These are phyloP conservation scores for Chloris gayana DNA, from an alignment of 176 grass and related monocot species.

Conservation along the genomic window DNA sequence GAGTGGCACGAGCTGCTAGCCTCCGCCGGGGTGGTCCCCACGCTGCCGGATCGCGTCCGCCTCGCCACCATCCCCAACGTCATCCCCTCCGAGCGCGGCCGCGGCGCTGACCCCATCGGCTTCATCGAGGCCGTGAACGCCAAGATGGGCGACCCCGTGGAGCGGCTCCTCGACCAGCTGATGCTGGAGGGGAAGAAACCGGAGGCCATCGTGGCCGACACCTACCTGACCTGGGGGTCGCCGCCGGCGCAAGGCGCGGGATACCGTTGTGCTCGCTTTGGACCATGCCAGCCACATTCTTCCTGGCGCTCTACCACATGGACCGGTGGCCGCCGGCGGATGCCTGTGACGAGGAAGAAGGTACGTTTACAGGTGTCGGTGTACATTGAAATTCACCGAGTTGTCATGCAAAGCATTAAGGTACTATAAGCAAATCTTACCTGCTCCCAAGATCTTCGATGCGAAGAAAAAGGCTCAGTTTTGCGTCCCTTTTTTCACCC, in stretches of 20 bases:
- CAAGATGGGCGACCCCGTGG: slow-evolving; percentile 56
- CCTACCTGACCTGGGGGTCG: slow-evolving; percentile 54
- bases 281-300: slow-evolving; percentile 56
- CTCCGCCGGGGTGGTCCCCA: not conserved
- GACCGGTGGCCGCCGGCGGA: slow-evolving; percentile 40
- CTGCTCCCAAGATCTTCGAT: slow-evolving; percentile 4
- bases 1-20: slow-evolving; percentile 65
- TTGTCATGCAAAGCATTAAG: not conserved
- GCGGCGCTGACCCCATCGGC: slow-evolving; percentile 34
- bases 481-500: not conserved
- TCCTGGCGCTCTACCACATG: slow-evolving; percentile 47
- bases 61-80: slow-evolving; percentile 61
- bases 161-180: slow-evolving; percentile 49
- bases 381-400: not conserved
- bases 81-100: slow-evolving; percentile 60
- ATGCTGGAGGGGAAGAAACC: slow-evolving; percentile 26
- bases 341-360: slow-evolving; percentile 19
- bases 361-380: slow-evolving; percentile 6
- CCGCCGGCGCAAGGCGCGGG: slow-evolving; percentile 39
- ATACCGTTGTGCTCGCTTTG: slow-evolving; percentile 67
- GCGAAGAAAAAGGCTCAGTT: not conserved
- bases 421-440: not conserved
- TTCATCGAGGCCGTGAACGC: slow-evolving; percentile 53
- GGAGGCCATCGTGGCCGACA: slow-evolving; percentile 52
- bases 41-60: slow-evolving; percentile 43